A percentile compares a stretch with the other conserved stretches of the same genome.
Evolutionary conservation across 176 grass and related monocot species (phyloP).

Genomic region (Musa acuminata): DNA sequence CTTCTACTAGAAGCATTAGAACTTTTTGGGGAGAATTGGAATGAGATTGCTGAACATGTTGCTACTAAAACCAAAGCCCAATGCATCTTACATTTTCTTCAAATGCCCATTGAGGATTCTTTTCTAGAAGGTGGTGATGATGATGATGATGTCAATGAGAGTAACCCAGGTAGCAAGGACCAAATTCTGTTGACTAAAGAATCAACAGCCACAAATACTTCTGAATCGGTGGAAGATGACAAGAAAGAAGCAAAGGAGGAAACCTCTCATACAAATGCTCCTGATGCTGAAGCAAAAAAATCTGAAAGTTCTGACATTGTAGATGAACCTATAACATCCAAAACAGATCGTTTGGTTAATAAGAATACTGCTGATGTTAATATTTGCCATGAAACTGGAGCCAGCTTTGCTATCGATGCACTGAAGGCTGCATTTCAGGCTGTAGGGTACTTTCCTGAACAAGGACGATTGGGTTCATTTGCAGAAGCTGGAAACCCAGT

Average conservation of each 20-base stretch:
- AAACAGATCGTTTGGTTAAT: constrained; percentile 30
- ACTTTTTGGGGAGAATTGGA: constrained; percentile 97
- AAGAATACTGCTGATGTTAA: constrained; percentile 30
- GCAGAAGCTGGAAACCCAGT: constrained; percentile 88
- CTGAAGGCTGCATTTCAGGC: constrained; percentile 81
- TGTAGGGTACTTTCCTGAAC: constrained; percentile 55
- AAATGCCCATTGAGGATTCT: constrained; percentile 94
- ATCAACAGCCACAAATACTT: constrained; percentile 27
- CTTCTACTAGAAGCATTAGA: constrained; percentile 96
- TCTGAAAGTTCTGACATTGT: constrained; percentile 22
- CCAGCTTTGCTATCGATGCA: constrained; percentile 58
- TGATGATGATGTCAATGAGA: constrained; percentile 36
- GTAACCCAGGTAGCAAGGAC: constrained; percentile 27
- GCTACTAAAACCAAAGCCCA: constrained; percentile 96
- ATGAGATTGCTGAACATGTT: constrained; percentile 97
- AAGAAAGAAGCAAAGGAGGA: constrained; percentile 51
- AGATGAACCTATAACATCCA: constrained; percentile 42
- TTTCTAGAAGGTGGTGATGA: constrained; percentile 48
- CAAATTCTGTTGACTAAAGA: constrained; percentile 33
- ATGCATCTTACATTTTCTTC: constrained; percentile 95
- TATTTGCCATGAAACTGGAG: constrained; percentile 38
- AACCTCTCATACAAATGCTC: constrained; percentile 24
- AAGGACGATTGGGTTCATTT: constrained; percentile 65
- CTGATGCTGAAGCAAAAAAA: constrained; percentile 48
- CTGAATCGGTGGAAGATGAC: constrained; percentile 59